These are phyloP conservation scores for Cladobotryum protrusum DNA, from an alignment of 2,329 filamentous ascomycete genomes.

Conservation along the genomic window DNA sequence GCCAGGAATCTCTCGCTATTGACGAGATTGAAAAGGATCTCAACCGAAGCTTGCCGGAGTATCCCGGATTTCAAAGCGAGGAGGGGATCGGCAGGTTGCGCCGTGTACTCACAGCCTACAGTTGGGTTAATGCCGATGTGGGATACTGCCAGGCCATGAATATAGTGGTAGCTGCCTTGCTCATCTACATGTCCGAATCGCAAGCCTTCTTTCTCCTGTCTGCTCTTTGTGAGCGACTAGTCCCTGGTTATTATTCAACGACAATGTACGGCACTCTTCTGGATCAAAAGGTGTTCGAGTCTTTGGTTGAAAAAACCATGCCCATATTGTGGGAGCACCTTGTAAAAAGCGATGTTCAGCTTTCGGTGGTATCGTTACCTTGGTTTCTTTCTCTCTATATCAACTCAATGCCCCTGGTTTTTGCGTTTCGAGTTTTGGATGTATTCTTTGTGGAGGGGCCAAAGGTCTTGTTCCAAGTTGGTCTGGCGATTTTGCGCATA, in stretches of 20 bases:
- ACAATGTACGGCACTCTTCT: constrained; percentile 98
- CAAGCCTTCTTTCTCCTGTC: constrained; percentile 95
- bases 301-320: constrained; percentile 97
- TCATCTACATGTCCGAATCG: constrained; percentile 96
- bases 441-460: constrained; percentile 98
- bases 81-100: constrained; percentile 88
- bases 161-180: constrained; percentile 92
- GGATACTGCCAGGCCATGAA: constrained; percentile 99
- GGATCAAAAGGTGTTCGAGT: constrained; percentile 96
- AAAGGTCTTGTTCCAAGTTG: constrained; percentile 95
- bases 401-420: constrained; percentile 98
- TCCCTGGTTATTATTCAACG: constrained; percentile 95
- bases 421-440: constrained; percentile 92
- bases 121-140: constrained; percentile 91
- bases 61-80: constrained; percentile 93
- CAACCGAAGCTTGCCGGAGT: constrained; percentile 93
- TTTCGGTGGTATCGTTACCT: constrained; percentile 92
- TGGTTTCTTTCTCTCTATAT: constrained; percentile 99
- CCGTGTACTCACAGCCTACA: constrained; percentile 91
- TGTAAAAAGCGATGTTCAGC: constrained; percentile 92
- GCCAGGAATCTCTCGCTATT: constrained; percentile 86
- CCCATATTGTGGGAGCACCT: constrained; percentile 96
- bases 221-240: constrained; percentile 81
- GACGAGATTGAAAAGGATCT: constrained; percentile 99
- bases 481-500: constrained; percentile 90